Base-by-base conservation (phyloP, 495 filamentous ascomycete species). In the Hypoxylon fragiforme region DNA sequence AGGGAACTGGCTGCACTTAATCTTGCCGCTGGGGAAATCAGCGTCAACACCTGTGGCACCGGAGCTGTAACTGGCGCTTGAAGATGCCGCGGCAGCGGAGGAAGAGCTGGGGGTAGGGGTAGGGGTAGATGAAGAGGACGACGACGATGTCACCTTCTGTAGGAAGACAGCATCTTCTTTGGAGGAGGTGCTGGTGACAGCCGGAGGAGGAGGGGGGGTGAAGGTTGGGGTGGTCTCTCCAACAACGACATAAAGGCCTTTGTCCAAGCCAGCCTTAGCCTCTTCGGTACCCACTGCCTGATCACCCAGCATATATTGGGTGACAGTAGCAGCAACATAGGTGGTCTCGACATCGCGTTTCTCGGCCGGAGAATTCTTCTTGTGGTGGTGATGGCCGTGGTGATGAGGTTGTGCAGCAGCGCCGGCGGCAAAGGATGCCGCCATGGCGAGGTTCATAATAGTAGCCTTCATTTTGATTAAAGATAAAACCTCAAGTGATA, bases 1-100 rank as follows among this genome's bases (percentile, higher is more conserved):
- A 18, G 95, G 95, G 76, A 97, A 94, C 0, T 73, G 64, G 41
- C 66, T 63, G 71, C 94, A 98, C 55, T 78, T 72, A 24, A 92
- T 47, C 58, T 85, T 73, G 42, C 89, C 90, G 72, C 86, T 83
- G 8, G 89, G 90, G 80, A 97, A 97, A 3, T 85, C 75, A 5
- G 72, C 67, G 62, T 86, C 78, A 32, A 92, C 50, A 20, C 85
- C 86, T 0, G 65, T 77, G 48, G 76, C 82, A 14, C 64, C 69
- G 21, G 54, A 57, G 30, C 45, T 41, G 48, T 44, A 34, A 21
- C 36, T 30, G 39, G 48, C 21, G 52, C 41, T 30, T 9, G 65
- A 61, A 22, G 66, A 53, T 2, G 64, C 52, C 7, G 65, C 31
- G 7, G 49, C 60, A 9, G 54, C 38, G 32, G 57, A 44, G 19